Evolutionary conservation across 306 rosid genomes (phyloP), one percentile per base, ranked within the genome.

Genomic region (Purshia tridentata): DNA sequence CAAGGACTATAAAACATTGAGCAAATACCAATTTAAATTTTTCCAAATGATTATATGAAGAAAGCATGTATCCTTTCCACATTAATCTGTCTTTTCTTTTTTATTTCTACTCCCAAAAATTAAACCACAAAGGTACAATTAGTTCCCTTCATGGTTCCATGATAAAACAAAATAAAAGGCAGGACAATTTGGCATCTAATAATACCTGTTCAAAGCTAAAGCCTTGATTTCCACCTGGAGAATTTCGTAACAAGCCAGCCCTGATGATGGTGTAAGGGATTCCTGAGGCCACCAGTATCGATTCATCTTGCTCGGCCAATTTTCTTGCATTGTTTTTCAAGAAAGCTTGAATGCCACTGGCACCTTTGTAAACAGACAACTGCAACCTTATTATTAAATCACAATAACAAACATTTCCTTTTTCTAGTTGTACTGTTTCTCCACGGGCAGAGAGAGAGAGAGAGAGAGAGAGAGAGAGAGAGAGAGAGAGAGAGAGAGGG

Each of bases 291-390:
- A 46, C 79, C 72, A 89, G 51, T 48, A 49, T 56, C 44, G 84
- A 87, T 76, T 94, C 98, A 45, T 91, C 97, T 85, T 91, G 88
- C 90, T 91, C 96, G 0, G 92, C 91, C 72, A 86, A 57, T 71
- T 91, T 91, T 77, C 63, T 84, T 48, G 91, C 90, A 68, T 84
- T 94, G 85, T 74, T 78, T 84, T 84, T 88, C 83, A 94, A 80
- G 81, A 94, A 72, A 61, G 88, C 91, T 82, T 89, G 89, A 79
- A 91, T 74, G 62, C 97, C 97, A 67, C 84, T 59, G 57, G 83
- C 86, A 80, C 91, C 84, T 78, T 88, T 88, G 87, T 85, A 91
- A 73, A 81, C 92, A 84, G 95, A 94, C 86, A 94, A 84, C 98
- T 94, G 97, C 83, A 77, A 81, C 82, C 84, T 88, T 80, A 87